Percentiles rank a stretch among this genome's conserved stretches.
These are phyloP conservation scores for Hypoxylon crocopeplum DNA, from an alignment of 495 filamentous ascomycete genomes.

Conservation along the genomic window DNA sequence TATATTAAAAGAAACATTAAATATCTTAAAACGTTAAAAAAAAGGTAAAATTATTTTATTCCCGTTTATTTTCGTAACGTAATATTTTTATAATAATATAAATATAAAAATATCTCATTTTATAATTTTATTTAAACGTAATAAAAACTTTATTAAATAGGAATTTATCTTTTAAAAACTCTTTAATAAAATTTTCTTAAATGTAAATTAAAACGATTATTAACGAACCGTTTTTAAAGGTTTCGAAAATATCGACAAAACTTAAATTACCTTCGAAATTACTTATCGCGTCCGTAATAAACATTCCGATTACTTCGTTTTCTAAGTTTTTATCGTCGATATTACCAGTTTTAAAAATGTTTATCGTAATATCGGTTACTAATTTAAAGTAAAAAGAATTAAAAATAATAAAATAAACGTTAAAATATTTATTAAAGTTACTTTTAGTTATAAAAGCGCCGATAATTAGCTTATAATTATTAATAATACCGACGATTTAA, in stretches of 20 bases:
- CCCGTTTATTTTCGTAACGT: no score
- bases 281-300: slow-evolving; percentile 48
- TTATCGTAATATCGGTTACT: slow-evolving; percentile 51
- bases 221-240: slow-evolving; percentile 54
- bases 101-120: slow-evolving; percentile 3
- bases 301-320: slow-evolving; percentile 47
- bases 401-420: slow-evolving; percentile 46
- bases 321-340: slow-evolving; percentile 56
- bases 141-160: slow-evolving; percentile 53
- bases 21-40: not conserved
- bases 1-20: not conserved
- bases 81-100: no score
- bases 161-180: slow-evolving; percentile 45
- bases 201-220: slow-evolving; percentile 30
- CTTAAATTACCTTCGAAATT: slow-evolving; percentile 62
- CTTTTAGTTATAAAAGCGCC: slow-evolving; percentile 41
- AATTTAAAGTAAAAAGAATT: slow-evolving; percentile 38
- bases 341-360: slow-evolving; percentile 48
- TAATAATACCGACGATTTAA: slow-evolving; percentile 59
- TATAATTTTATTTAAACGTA: slow-evolving; percentile 39
- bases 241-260: slow-evolving; percentile 58
- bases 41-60: not conserved
- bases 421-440: slow-evolving; percentile 44
- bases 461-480: slow-evolving; percentile 59
- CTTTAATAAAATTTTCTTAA: slow-evolving; percentile 28